Evolutionary conservation across 257 asterid genomes (phyloP).

Genomic region (Nicotiana tomentosiformis): DNA sequence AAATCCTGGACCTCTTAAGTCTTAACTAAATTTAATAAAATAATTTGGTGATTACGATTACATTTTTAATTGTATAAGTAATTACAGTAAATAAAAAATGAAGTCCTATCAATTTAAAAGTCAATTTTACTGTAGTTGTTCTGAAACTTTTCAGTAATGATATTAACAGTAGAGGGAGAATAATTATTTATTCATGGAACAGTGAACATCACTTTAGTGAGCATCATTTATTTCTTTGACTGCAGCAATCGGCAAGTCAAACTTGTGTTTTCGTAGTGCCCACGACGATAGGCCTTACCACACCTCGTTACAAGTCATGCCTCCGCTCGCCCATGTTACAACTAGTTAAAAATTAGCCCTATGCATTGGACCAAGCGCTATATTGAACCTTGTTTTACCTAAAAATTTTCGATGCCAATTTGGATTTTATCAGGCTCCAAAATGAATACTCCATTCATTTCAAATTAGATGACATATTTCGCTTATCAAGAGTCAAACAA

Average conservation of each 20-base stretch:
- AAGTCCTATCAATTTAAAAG: background rate
- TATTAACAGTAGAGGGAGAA: no score
- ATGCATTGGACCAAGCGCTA: no score
- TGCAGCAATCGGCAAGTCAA: background rate
- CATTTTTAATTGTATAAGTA: background rate
- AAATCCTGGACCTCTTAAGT: background rate
- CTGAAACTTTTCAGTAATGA: no score
- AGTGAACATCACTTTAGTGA: no score
- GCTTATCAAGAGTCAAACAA: no score
- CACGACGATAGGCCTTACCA: background rate
- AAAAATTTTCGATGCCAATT: no score
- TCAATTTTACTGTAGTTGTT: background rate
- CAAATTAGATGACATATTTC: no score
- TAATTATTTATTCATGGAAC: no score
- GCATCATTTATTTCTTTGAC: background rate
- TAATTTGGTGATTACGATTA: background rate
- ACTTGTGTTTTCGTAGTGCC: background rate
- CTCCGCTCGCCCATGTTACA: background rate
- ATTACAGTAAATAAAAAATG: background rate
- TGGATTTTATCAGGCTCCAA: no score
- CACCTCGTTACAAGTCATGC: background rate
- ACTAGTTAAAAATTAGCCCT: no score
- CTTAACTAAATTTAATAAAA: background rate
- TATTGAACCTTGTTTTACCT: no score
- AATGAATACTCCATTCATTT: no score